These are phyloP conservation scores for Hymenoscyphus salicellus DNA, from an alignment of 2,329 filamentous ascomycete species.

Conservation along the genomic window DNA sequence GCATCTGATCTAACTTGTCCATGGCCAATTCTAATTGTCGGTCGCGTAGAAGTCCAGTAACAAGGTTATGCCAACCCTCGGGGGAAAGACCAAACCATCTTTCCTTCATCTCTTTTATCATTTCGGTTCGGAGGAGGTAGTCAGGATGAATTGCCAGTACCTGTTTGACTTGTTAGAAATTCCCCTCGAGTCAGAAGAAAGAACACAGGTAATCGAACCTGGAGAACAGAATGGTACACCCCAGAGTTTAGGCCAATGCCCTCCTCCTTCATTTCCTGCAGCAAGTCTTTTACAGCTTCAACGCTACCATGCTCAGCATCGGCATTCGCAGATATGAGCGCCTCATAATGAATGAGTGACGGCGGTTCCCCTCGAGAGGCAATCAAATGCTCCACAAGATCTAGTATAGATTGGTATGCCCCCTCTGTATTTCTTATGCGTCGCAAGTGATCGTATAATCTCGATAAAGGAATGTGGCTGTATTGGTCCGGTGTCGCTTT, in stretches of 20 bases:
- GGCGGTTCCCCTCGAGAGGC: constrained; percentile 52
- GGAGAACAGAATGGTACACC: constrained; percentile 70
- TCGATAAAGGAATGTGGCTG: neutral
- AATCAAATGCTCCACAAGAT: constrained; percentile 58
- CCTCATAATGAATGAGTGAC: constrained; percentile 65
- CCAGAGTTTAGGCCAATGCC: constrained; percentile 61
- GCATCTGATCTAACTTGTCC: constrained; percentile 65
- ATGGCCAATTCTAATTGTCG: constrained; percentile 79
- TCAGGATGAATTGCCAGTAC: constrained; percentile 81
- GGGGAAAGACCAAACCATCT: constrained; percentile 66
- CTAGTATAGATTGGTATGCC: constrained; percentile 40
- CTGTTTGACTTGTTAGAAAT: constrained; percentile 36
- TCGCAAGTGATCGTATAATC: constrained; percentile 50
- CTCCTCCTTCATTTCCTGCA: constrained; percentile 67
- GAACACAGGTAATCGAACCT: constrained; percentile 43
- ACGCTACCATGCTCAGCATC: constrained; percentile 63
- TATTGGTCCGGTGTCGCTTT: neutral
- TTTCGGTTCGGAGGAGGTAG: constrained; percentile 68
- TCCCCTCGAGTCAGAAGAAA: neutral
- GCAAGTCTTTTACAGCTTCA: constrained; percentile 56
- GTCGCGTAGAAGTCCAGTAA: constrained; percentile 74
- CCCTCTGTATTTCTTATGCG: constrained; percentile 39
- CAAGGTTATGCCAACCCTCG: constrained; percentile 63
- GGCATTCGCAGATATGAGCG: constrained; percentile 69
- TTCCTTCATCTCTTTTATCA: constrained; percentile 71